Conservation (phyloP, 441 rosid species). For the Pelargonium fulgidum region DNA sequence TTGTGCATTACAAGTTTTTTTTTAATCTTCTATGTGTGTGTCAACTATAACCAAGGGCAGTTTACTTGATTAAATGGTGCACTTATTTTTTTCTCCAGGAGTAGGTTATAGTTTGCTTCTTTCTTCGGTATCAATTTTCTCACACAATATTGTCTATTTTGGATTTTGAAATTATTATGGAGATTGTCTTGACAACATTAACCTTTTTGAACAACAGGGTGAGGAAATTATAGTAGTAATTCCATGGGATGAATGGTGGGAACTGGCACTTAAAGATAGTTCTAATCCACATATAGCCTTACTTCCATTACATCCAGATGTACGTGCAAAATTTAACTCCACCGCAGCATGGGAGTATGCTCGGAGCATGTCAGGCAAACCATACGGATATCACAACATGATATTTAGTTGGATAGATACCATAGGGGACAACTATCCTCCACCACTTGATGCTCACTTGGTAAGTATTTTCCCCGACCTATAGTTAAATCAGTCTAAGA, state of each 20-base stretch:
- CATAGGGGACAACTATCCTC: constrained; percentile 82
- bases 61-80: too few relatives aligned
- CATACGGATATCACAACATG: constrained; percentile 98
- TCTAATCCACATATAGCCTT: constrained; percentile 92
- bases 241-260: constrained; percentile 99
- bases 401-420: constrained; percentile 98
- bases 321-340: constrained; percentile 61
- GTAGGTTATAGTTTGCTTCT: too few relatives aligned
- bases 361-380: constrained; percentile 83
- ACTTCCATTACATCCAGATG: constrained; percentile 80
- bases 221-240: constrained; percentile 80
- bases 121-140: too few relatives aligned
- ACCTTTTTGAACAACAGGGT: constrained; percentile 41
- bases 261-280: constrained; percentile 58
- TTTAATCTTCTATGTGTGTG: too few relatives aligned
- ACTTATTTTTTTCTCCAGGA: too few relatives aligned
- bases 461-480: constrained; percentile 29
- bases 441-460: constrained; percentile 98
- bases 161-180: background rate
- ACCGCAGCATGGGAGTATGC: constrained; percentile 96
- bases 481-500: background rate
- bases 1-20: too few relatives aligned
- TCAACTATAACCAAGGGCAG: too few relatives aligned
- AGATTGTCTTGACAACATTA: background rate
- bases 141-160: background rate